phyloP scores from a whole-genome alignment of 164 flowering plant genomes.

The Liriodendron chinense region DNA sequence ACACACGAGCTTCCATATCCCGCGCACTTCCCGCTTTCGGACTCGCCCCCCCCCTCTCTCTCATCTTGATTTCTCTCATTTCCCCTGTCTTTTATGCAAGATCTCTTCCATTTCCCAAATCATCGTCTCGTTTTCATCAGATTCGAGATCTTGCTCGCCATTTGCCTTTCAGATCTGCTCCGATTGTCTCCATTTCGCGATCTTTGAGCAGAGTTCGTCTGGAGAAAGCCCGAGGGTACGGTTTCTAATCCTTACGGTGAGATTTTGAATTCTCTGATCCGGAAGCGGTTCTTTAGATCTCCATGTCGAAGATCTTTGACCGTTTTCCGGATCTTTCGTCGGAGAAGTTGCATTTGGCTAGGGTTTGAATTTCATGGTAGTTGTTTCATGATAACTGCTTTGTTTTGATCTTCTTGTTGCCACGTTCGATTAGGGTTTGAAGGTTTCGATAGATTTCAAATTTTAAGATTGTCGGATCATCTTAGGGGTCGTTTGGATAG shows the following conservation, averaged over 20 bases:
- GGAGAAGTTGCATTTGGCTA: neutral
- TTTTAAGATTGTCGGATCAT: too few species aligned
- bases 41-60: neutral
- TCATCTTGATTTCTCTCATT: slow-evolving; percentile 1
- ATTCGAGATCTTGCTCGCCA: neutral
- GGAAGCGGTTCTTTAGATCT: neutral
- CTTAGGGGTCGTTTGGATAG: neutral
- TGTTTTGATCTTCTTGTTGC: neutral
- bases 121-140: neutral
- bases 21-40: slow-evolving; percentile 1
- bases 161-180: neutral
- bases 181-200: neutral
- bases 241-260: neutral
- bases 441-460: too few species aligned
- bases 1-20: neutral
- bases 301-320: neutral
- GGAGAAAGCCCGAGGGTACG: neutral
- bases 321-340: neutral
- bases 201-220: neutral
- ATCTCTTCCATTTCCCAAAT: neutral
- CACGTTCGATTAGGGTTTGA: neutral
- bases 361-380: neutral
- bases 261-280: neutral
- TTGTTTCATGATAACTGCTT: neutral
- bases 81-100: neutral